Conservation (phyloP, 73 alveolate genomes). For the Paramecium bursaria region DNA sequence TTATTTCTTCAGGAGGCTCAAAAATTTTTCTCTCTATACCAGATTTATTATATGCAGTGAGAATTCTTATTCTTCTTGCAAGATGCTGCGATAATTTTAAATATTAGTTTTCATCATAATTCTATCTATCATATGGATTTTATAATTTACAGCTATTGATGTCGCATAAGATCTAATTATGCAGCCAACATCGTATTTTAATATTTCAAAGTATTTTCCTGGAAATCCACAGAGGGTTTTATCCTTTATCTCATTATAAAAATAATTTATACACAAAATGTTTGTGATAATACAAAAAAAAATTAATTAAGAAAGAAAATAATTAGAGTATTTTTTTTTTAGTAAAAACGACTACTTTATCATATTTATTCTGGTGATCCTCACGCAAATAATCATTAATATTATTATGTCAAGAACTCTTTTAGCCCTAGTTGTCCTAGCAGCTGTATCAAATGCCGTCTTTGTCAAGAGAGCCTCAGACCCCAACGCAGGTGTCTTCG, state of each 20-base stretch:
- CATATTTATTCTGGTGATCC: no score
- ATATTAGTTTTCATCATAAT: background rate
- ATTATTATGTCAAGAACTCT: no score
- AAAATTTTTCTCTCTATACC: conserved; percentile 30
- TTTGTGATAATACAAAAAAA: no score
- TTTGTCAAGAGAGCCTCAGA: conserved; percentile 36
- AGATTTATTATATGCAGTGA: conserved; percentile 32
- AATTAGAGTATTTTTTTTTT: no score
- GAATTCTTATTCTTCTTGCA: conserved; percentile 23
- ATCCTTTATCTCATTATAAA: no score
- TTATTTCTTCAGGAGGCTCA: conserved; percentile 3
- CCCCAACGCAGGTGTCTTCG: conserved; percentile 52
- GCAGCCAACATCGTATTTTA: conserved; percentile 51
- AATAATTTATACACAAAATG: no score
- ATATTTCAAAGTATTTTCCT: conserved; percentile 4
- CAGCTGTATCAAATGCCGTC: conserved; percentile 55
- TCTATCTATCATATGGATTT: conserved; percentile 34
- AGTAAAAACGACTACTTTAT: no score
- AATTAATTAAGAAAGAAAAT: no score
- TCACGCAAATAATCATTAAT: no score
- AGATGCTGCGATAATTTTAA: conserved; percentile 22
- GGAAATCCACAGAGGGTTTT: no score
- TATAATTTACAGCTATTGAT: background rate
- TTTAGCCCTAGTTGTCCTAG: no score
- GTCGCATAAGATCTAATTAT: conserved; percentile 8